These are phyloP conservation scores for Mycosphaerella sp. DNA, from an alignment of 2,329 filamentous ascomycete genomes.

Conservation along the genomic window DNA sequence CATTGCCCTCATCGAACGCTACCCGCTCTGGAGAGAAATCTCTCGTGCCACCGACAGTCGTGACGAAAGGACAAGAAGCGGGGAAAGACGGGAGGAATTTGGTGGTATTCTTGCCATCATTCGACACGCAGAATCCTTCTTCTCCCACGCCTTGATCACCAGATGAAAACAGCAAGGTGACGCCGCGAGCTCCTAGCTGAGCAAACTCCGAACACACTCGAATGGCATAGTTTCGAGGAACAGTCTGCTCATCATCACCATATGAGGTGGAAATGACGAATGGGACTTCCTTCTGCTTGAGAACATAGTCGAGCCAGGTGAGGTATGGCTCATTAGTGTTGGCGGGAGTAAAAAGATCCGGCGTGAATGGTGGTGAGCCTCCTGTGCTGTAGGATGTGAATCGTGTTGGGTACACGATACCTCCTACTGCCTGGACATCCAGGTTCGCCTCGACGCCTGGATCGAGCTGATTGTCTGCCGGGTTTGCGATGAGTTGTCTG, in stretches of 20 bases:
- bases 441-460: slow-evolving; percentile 54
- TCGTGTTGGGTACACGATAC: slow-evolving; percentile 38
- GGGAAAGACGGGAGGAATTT: slow-evolving; percentile 44
- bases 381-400: slow-evolving; percentile 55
- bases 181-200: slow-evolving; percentile 58
- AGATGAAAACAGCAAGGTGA: slow-evolving; percentile 55
- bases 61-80: slow-evolving; percentile 43
- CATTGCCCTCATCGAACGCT: slow-evolving; percentile 35
- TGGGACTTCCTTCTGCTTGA: slow-evolving; percentile 51
- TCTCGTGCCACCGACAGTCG: slow-evolving; percentile 40
- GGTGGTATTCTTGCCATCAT: slow-evolving; percentile 41
- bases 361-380: slow-evolving; percentile 44
- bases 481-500: slow-evolving; percentile 53
- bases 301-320: slow-evolving; percentile 53
- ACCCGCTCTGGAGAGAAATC: slow-evolving; percentile 38
- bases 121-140: slow-evolving; percentile 37
- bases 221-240: slow-evolving; percentile 53
- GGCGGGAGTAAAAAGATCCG: slow-evolving; percentile 44
- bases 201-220: slow-evolving; percentile 58
- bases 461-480: slow-evolving; percentile 49
- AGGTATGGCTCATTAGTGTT: slow-evolving; percentile 61
- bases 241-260: slow-evolving; percentile 57
- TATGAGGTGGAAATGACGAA: slow-evolving; percentile 59
- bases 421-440: slow-evolving; percentile 44
- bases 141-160: slow-evolving; percentile 55